These are phyloP conservation scores for Elsinoe necatrix DNA, from an alignment of 2,329 filamentous ascomycete genomes.

Conservation along the genomic window DNA sequence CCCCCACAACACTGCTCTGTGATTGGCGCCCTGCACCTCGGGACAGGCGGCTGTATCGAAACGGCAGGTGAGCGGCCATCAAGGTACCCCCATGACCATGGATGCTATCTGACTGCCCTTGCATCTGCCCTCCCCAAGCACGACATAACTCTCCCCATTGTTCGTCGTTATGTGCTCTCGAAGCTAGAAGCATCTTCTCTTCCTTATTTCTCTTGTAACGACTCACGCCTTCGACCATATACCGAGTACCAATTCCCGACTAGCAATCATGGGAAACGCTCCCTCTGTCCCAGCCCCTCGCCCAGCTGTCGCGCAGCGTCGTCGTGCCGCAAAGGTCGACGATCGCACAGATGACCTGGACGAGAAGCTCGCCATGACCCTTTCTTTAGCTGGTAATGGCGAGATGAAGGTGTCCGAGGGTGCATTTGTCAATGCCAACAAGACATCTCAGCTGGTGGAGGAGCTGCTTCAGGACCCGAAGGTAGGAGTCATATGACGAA, in stretches of 20 bases:
- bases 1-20: not conserved
- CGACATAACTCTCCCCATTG: not conserved
- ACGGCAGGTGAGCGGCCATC: constrained; percentile 12
- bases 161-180: not conserved
- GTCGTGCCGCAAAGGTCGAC: not conserved
- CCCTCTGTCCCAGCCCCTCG: not conserved
- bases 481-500: no score
- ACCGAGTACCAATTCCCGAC: not conserved
- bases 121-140: not conserved
- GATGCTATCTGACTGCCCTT: constrained; percentile 1
- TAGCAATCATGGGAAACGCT: constrained; percentile 1
- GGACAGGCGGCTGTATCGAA: constrained; percentile 3
- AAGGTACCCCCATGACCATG: constrained; percentile 3
- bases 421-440: constrained; percentile 24
- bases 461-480: constrained; percentile 30
- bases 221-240: not conserved
- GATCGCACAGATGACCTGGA: not conserved
- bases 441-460: constrained; percentile 26
- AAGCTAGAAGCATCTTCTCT: not conserved
- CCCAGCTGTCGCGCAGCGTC: not conserved
- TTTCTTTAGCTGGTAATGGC: constrained; percentile 10
- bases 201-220: not conserved
- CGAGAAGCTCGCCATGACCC: not conserved
- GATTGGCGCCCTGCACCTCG: constrained; percentile 6
- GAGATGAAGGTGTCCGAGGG: constrained; percentile 25